Base-by-base conservation (phyloP, 192 early-diverging fungal genomes). In the Paraglomus brasilianum region DNA sequence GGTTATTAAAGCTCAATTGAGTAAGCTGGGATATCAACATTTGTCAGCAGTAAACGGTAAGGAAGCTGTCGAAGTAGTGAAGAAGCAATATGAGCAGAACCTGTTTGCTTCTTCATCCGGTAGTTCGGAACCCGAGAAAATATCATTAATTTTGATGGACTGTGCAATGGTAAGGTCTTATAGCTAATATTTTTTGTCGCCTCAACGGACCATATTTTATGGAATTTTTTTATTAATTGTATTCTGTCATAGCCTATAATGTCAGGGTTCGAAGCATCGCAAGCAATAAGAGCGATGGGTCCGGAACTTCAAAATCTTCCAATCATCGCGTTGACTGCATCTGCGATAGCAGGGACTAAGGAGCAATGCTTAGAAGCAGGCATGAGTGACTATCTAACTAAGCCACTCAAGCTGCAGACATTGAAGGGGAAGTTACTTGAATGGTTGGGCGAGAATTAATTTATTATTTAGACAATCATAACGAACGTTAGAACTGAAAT, bases 321-420 rank as follows among this genome's bases (percentile, higher is more conserved):
- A 9, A 87, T 87, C 49, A 81, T 87, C 66, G 85, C 83, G 1
- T 71, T 87, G 22, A 85, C 85, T 6, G 85, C 83, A 5, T 85
- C 83, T 57, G 85, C 85, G 0, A 70, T 84, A 8, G 64, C 69
- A 15, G 83, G 81, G 46, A 78, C 84, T 2, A 69, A 77, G 42
- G 71, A 81, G 14, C 78, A 75, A 44, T 84, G 83, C 19, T 42
- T 83, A 39, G 73, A 78, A 4, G 19, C 69, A 0, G 82, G 82
- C 4, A 83, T 83, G 82, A 80, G 73, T 71, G 77, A 76, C 50
- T 77, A 74, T 48, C 48, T 83, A 50, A 76, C 76, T 43, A 83
- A 83, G 53, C 81, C 81, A 36, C 76, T 80, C 9, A 81, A 80
- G 42, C 50, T 80, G 22, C 62, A 66, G 8, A 65, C 75, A 40